phyloP scores from a whole-genome alignment of 2,329 filamentous ascomycete species.

The Neopestalotiopsis sp. region DNA sequence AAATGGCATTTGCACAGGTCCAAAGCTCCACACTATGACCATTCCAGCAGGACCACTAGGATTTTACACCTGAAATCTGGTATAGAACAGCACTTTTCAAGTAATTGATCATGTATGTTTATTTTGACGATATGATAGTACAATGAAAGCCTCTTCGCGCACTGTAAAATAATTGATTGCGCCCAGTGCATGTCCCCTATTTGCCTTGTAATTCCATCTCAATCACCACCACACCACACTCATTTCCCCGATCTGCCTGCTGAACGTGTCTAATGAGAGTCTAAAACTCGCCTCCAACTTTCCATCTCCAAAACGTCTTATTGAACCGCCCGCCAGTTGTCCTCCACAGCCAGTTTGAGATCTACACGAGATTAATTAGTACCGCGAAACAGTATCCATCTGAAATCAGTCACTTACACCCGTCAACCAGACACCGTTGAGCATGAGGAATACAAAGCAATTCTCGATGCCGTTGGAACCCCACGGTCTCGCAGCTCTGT shows the following conservation, averaged over 20 bases:
- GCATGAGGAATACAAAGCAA: constrained; percentile 33
- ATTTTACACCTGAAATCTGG: no score
- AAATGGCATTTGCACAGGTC: no score
- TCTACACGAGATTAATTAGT: constrained; percentile 14
- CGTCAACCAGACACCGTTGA: constrained; percentile 34
- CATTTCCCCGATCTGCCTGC: neutral
- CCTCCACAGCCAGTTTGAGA: constrained; percentile 30
- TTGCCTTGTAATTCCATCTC: neutral
- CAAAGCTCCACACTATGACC: neutral
- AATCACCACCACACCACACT: no score
- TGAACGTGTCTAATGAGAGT: neutral
- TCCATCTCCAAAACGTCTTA: constrained; percentile 27
- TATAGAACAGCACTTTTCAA: neutral
- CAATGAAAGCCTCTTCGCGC: neutral
- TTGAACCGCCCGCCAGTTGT: constrained; percentile 30
- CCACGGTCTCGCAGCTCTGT: constrained; percentile 30
- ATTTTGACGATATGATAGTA: neutral
- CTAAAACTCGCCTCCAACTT: constrained; percentile 33
- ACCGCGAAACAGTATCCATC: neutral
- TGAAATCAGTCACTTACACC: constrained; percentile 27
- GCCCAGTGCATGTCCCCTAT: neutral
- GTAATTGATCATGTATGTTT: neutral
- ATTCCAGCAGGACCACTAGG: neutral
- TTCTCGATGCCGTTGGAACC: constrained; percentile 30
- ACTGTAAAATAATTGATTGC: neutral